Percentiles rank a stretch among this genome's conserved stretches.
Conservation (phyloP, 441 rosid species). For the Isatis lusitanica region DNA sequence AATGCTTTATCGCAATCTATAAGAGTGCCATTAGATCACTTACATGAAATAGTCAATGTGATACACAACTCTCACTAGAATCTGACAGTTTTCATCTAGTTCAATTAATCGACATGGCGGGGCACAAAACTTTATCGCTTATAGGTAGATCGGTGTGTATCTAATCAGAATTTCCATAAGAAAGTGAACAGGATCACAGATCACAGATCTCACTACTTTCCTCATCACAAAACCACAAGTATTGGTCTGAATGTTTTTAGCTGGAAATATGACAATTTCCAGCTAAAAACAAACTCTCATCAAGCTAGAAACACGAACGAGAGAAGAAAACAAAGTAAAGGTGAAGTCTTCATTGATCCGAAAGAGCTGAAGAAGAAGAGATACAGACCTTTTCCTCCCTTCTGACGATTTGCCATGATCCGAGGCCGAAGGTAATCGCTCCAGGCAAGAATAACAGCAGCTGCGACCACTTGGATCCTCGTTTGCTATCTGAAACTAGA, state of each 20-base stretch:
- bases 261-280: too few relatives aligned
- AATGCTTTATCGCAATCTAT: not conserved
- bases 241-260: not conserved
- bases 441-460: constrained; percentile 86
- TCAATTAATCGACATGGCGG: not conserved
- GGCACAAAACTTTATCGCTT: not conserved
- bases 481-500: constrained; percentile 38
- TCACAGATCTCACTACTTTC: not conserved
- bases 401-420: constrained; percentile 96
- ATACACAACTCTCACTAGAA: not conserved
- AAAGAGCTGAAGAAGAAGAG: constrained; percentile 15
- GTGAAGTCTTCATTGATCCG: not conserved
- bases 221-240: not conserved
- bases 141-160: not conserved
- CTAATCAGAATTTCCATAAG: not conserved
- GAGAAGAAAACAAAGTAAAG: constrained; percentile 17
- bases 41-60: not conserved
- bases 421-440: constrained; percentile 87
- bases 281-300: not conserved
- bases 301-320: not conserved
- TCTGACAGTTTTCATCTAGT: not conserved
- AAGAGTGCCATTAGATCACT: not conserved
- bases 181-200: not conserved
- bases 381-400: constrained; percentile 79
- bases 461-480: constrained; percentile 55